A percentile compares a stretch with the other conserved stretches of the same genome.
phyloP scores from a whole-genome alignment of 2,329 filamentous ascomycete species.

The Periconia digitata region DNA sequence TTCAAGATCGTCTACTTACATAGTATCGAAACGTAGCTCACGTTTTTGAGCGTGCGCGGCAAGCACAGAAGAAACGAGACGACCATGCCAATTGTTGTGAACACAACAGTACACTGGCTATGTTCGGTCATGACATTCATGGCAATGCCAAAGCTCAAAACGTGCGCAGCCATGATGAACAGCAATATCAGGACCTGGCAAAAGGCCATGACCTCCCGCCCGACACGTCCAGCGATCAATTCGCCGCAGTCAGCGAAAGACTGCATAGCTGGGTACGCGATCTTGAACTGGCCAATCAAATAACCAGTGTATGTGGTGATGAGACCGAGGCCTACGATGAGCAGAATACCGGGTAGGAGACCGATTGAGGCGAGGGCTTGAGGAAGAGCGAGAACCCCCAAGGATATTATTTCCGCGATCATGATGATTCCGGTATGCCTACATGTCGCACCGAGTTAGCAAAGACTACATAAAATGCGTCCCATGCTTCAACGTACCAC shows the following conservation, averaged over 20 bases:
- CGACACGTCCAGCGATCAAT: slow-evolving; percentile 61
- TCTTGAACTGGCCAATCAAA: slow-evolving; percentile 62
- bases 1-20: slow-evolving; percentile 44
- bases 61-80: slow-evolving; percentile 57
- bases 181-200: slow-evolving; percentile 66
- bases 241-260: slow-evolving; percentile 70
- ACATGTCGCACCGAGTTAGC: not conserved
- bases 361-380: slow-evolving; percentile 56
- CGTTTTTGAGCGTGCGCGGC: slow-evolving; percentile 63
- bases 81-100: slow-evolving; percentile 60
- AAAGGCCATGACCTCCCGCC: slow-evolving; percentile 63
- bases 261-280: slow-evolving; percentile 59
- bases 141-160: slow-evolving; percentile 69
- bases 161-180: slow-evolving; percentile 72
- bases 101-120: slow-evolving; percentile 65
- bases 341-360: slow-evolving; percentile 56
- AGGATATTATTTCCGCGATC: slow-evolving; percentile 61
- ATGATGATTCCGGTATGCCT: slow-evolving; percentile 55
- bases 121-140: slow-evolving; percentile 66
- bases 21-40: slow-evolving; percentile 63
- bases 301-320: slow-evolving; percentile 63
- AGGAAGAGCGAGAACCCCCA: slow-evolving; percentile 60
- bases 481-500: slow-evolving; percentile 32
- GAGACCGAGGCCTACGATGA: slow-evolving; percentile 56
- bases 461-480: too few species aligned